phyloP scores from a whole-genome alignment of 2,329 filamentous ascomycete genomes.

The Ophiostoma ulmi region DNA sequence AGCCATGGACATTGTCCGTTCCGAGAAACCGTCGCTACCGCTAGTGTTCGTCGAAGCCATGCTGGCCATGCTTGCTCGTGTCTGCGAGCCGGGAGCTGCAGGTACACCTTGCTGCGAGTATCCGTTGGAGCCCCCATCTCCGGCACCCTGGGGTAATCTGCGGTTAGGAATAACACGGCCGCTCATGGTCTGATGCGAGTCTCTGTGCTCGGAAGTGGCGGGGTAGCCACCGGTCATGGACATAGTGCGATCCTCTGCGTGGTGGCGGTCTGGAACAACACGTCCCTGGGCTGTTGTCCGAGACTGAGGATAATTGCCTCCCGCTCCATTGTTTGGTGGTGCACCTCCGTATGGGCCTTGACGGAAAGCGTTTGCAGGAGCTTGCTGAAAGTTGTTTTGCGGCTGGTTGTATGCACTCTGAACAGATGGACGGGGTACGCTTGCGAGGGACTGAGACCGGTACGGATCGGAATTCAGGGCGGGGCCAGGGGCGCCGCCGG shows the following conservation, averaged over 20 bases:
- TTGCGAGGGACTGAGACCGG: constrained; percentile 88
- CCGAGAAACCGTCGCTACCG: constrained; percentile 32
- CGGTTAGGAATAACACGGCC: constrained; percentile 83
- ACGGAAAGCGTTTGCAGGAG: constrained; percentile 70
- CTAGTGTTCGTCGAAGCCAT: constrained; percentile 23
- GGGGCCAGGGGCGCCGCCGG: constrained; percentile 37
- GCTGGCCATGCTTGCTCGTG: constrained; percentile 48
- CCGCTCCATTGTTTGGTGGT: constrained; percentile 40
- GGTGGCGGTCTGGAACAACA: constrained; percentile 79
- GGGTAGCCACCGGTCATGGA: constrained; percentile 82
- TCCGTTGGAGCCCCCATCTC: constrained; percentile 33
- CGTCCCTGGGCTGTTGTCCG: constrained; percentile 87
- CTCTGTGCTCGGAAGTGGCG: constrained; percentile 62
- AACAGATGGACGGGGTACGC: constrained; percentile 50
- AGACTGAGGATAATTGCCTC: constrained; percentile 47
- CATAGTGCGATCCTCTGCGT: constrained; percentile 79
- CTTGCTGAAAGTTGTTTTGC: constrained; percentile 55
- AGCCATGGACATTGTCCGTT: constrained; percentile 83
- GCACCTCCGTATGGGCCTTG: constrained; percentile 55
- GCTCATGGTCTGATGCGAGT: constrained; percentile 86
- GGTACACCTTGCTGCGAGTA: constrained; percentile 36
- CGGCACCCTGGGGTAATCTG: constrained; percentile 34
- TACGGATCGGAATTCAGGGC: constrained; percentile 81
- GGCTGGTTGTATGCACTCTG: constrained; percentile 63
- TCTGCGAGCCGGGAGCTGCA: constrained; percentile 43